Base-by-base conservation (phyloP, 208 protist genomes). In the Leishmania gerbilli region DNA sequence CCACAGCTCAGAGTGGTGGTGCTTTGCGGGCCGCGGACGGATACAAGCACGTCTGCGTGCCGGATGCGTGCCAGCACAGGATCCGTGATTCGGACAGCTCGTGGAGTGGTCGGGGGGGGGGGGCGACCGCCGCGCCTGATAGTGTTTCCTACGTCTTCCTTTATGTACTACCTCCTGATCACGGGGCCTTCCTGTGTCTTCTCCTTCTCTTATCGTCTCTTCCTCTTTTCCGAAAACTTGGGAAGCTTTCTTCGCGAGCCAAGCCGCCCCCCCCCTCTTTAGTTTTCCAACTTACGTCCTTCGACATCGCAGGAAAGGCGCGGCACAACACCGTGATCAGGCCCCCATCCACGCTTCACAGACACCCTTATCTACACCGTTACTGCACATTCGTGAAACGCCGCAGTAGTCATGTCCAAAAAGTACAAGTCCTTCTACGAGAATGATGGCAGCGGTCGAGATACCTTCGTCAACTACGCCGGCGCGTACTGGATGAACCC, bases 401-500 rank as follows among this genome's bases (percentile, higher is more conserved):
- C 11, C 27, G 62, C 31, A 31, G 55, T 34, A 58, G 27, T 27
- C 47, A 88, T 85, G 81, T 58, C 75, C 64, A 77, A 42, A 31
- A 79, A 79, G 37, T 53, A 76, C 71, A 76, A 45, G 6, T 72
- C 72, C 53, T 88, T 87, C n/a, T 95, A 92, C 80, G 74, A 89
- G 31, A 94, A 90, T 68, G 90, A 90, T 77, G 89, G 90, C 64
- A 92, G 77, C 19, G 93, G 90, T 60, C 91, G 91, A 47, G 90
- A 97, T 68, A 94, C 90, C 21, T 97, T 92, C 84, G 87, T 97
- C 53, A 97, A 97, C 80, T 79, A 97, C 76, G 90, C 88, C 42
- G 91, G 90, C 51, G 89, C 89, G 17, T 94, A 90, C 84, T 97
- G 91, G 91, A 79, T 94, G 67, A 97, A 97, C 81, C 93, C 93